A percentile compares a stretch with the other conserved stretches of the same genome.
These are phyloP conservation scores for Kandelia obovata DNA, from an alignment of 345 rosid genomes.

Conservation along the genomic window DNA sequence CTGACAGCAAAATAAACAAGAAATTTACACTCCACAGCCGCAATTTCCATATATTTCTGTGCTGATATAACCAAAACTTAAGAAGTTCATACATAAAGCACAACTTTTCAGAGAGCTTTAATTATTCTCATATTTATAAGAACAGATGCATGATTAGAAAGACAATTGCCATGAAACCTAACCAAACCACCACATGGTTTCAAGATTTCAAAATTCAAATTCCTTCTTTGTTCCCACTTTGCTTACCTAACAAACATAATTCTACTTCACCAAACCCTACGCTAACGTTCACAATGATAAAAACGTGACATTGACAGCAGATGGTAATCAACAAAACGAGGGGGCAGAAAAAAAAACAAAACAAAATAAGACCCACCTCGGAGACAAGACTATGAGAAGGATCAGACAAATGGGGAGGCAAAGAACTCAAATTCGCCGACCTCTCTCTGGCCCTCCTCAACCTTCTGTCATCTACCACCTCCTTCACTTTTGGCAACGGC, in stretches of 20 bases:
- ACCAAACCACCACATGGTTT: constrained; percentile 10
- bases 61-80: background rate
- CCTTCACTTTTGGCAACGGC: constrained; percentile 65
- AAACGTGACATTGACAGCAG: too few species aligned
- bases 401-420: constrained; percentile 96
- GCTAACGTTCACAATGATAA: background rate
- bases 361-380: constrained; percentile 50
- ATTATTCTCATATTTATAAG: background rate
- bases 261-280: background rate
- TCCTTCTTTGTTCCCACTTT: background rate
- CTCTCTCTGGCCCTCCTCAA: constrained; percentile 45
- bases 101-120: too few species aligned
- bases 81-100: background rate
- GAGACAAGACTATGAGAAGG: constrained; percentile 97
- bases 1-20: too few species aligned
- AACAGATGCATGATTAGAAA: background rate
- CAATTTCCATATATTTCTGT: too few species aligned
- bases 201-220: background rate
- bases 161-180: background rate
- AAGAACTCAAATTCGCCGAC: constrained; percentile 66
- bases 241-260: constrained; percentile 5
- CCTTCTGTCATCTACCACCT: constrained; percentile 41
- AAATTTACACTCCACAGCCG: too few species aligned
- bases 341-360: background rate
- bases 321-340: too few species aligned